Conservation (phyloP, 2,329 filamentous ascomycete genomes). For the Beauveria varroae region DNA sequence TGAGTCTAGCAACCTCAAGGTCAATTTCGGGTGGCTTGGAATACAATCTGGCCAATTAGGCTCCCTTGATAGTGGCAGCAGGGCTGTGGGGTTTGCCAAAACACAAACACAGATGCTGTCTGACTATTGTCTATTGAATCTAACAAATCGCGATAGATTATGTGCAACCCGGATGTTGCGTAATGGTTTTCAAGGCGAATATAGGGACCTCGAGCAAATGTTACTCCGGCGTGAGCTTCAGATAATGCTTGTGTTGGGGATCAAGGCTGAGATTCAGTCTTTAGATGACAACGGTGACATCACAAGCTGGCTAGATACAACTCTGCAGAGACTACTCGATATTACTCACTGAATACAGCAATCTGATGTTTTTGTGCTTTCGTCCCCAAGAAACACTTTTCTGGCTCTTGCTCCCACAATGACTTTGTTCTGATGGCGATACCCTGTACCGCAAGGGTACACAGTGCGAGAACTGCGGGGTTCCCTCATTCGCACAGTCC, state of each 20-base stretch:
- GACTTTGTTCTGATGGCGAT: background rate
- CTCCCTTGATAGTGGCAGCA: background rate
- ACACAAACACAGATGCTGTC: background rate
- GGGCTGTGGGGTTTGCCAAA: background rate
- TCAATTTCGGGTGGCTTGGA: conserved; percentile 58
- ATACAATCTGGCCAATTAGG: conserved; percentile 38
- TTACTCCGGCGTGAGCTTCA: conserved; percentile 54
- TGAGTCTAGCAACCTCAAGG: conserved; percentile 44
- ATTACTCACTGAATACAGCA: background rate
- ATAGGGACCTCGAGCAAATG: conserved; percentile 23
- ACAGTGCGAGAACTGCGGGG: conserved; percentile 32
- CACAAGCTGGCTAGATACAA: conserved; percentile 40
- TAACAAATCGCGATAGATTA: conserved; percentile 51
- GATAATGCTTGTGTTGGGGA: conserved; percentile 63
- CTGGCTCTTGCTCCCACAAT: background rate
- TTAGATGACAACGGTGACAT: conserved; percentile 50
- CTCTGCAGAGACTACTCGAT: conserved; percentile 22
- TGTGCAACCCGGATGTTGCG: conserved; percentile 48
- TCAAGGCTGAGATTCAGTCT: conserved; percentile 73
- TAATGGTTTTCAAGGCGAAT: conserved; percentile 25
- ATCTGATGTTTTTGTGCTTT: background rate
- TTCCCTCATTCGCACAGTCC: conserved; percentile 27
- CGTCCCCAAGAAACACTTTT: background rate
- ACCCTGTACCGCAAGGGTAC: conserved; percentile 17
- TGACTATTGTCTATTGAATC: conserved; percentile 14